phyloP scores from a whole-genome alignment of 129 eudicot genomes.

The Flaveria bidentis region DNA sequence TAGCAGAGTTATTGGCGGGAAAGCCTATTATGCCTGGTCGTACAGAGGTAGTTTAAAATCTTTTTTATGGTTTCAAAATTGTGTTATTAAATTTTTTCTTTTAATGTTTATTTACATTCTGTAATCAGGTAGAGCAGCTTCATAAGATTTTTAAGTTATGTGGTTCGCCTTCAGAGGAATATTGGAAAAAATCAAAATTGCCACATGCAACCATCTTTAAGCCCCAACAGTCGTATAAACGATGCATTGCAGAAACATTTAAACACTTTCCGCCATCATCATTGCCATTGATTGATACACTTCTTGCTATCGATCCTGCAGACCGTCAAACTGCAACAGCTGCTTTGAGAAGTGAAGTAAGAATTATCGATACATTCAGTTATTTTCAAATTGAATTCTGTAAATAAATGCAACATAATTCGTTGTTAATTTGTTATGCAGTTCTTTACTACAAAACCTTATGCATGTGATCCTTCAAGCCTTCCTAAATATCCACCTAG shows the following conservation, averaged over 20 bases:
- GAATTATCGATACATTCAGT: slow-evolving; percentile 8
- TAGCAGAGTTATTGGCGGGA: slow-evolving; percentile 91
- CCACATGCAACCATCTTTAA: slow-evolving; percentile 80
- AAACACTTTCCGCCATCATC: slow-evolving; percentile 69
- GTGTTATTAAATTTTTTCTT: background rate
- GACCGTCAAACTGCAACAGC: slow-evolving; percentile 75
- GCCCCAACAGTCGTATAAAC: slow-evolving; percentile 74
- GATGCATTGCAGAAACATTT: slow-evolving; percentile 63
- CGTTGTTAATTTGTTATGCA: slow-evolving; percentile 19
- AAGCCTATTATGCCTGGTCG: slow-evolving; percentile 99
- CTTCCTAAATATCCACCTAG: slow-evolving; percentile 95
- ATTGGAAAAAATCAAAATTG: slow-evolving; percentile 81
- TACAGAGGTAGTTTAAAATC: slow-evolving; percentile 62
- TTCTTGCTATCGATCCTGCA: slow-evolving; percentile 80
- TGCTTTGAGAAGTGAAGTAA: slow-evolving; percentile 71
- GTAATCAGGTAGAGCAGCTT: slow-evolving; percentile 71
- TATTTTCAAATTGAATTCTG: background rate
- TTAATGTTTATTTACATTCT: background rate
- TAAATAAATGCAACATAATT: background rate
- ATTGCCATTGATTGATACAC: slow-evolving; percentile 72
- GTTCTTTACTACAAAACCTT: slow-evolving; percentile 87
- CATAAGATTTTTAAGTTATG: slow-evolving; percentile 86
- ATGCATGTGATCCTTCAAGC: slow-evolving; percentile 91
- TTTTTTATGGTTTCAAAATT: background rate
- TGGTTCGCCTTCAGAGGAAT: slow-evolving; percentile 86